Evolutionary conservation across 2,329 filamentous ascomycete genomes (phyloP).

Genomic region (Epichloe hybrida): DNA sequence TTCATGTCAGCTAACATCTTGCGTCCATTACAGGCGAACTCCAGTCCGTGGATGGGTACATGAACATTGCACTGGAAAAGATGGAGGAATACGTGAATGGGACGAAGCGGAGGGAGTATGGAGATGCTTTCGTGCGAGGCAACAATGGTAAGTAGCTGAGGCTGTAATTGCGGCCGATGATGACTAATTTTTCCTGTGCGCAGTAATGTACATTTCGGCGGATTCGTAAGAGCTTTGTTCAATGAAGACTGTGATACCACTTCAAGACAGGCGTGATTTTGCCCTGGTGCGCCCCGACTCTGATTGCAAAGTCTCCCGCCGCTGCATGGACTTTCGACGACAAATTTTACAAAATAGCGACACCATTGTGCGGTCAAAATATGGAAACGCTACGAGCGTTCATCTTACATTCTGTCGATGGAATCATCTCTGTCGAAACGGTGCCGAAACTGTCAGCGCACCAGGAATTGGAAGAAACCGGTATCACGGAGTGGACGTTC

Average conservation of each 20-base stretch:
- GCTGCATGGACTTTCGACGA: too few relatives aligned
- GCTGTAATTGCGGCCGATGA: neutral
- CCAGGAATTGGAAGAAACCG: too few relatives aligned
- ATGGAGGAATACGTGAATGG: slow-evolving; percentile 86
- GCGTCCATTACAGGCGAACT: slow-evolving; percentile 56
- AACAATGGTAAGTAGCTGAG: slow-evolving; percentile 62
- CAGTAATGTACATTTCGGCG: slow-evolving; percentile 60
- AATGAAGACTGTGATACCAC: slow-evolving; percentile 9
- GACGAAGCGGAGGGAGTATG: slow-evolving; percentile 67
- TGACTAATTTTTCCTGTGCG: neutral
- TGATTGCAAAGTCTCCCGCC: slow-evolving; percentile 29
- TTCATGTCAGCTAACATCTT: neutral
- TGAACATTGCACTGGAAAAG: slow-evolving; percentile 98
- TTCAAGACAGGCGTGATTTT: neutral
- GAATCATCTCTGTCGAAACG: too few relatives aligned
- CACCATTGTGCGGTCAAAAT: too few relatives aligned
- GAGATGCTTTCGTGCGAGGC: slow-evolving; percentile 88
- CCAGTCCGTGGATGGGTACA: slow-evolving; percentile 95
- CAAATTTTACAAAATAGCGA: too few relatives aligned
- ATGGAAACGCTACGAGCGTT: too few relatives aligned
- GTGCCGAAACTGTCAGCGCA: too few relatives aligned
- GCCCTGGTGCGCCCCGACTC: slow-evolving; percentile 34
- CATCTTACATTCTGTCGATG: too few relatives aligned
- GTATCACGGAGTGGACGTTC: too few relatives aligned
- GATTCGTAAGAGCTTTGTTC: slow-evolving; percentile 29